Percentiles rank a stretch among this genome's conserved stretches.
These are phyloP conservation scores for Tetradesmus obliquus DNA, from an alignment of 139 green algal genomes.

Conservation along the genomic window DNA sequence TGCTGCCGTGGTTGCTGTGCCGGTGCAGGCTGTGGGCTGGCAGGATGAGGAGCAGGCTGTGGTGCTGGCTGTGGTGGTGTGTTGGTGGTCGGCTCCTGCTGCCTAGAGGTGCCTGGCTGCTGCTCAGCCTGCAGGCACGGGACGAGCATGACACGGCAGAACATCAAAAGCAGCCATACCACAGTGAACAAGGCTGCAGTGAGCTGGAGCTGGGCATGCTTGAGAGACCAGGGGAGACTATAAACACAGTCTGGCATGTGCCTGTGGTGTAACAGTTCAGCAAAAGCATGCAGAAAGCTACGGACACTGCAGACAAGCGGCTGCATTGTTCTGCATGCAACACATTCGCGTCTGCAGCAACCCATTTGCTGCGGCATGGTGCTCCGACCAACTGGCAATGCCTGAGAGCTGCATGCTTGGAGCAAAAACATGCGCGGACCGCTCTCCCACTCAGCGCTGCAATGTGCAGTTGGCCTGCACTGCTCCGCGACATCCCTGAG, in stretches of 20 bases:
- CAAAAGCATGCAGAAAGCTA: no score
- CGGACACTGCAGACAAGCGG: no score
- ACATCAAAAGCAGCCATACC: background rate
- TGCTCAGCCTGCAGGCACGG: background rate
- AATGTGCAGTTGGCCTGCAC: no score
- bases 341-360: no score
- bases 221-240: no score
- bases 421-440: no score
- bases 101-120: background rate
- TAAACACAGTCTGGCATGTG: no score
- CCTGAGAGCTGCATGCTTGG: background rate
- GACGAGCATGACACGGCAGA: background rate
- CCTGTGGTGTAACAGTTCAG: no score
- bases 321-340: no score
- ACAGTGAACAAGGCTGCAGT: background rate
- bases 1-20: background rate
- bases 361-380: no score
- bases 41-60: background rate
- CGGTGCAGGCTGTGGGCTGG: background rate
- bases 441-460: no score
- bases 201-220: background rate
- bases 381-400: background rate
- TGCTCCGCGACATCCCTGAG: no score
- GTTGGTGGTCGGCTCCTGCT: constrained; percentile 5
- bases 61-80: background rate